Conservation (phyloP, 441 rosid species). For the Adansonia madagascariensis region DNA sequence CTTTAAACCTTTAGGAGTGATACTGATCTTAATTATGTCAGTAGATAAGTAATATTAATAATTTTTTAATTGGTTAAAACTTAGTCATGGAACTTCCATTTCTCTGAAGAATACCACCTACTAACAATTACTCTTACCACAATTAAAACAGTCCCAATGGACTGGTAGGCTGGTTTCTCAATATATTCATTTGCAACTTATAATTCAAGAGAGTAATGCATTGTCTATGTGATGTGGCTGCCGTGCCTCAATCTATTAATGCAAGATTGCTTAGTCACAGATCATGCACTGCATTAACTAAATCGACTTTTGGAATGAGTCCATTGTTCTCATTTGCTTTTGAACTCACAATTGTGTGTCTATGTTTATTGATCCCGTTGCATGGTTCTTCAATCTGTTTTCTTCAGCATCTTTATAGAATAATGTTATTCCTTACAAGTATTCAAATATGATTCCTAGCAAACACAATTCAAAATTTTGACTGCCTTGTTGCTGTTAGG, state of each 20-base stretch:
- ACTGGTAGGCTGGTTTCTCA: neutral
- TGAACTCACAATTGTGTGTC: neutral
- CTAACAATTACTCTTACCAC: neutral
- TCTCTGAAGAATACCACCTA: neutral
- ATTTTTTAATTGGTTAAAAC: neutral
- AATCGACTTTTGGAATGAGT: neutral
- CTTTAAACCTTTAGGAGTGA: neutral
- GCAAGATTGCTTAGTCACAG: neutral
- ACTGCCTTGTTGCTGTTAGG: neutral
- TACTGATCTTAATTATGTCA: neutral
- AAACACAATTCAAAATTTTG: neutral
- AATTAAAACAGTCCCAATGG: neutral
- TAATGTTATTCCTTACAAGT: neutral
- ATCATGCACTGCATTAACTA: neutral
- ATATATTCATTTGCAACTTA: neutral
- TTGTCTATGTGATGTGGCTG: neutral
- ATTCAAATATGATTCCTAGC: neutral
- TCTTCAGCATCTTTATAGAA: neutral
- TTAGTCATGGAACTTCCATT: neutral
- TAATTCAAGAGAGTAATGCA: neutral
- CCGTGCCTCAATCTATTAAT: neutral
- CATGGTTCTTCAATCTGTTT: neutral
- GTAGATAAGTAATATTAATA: neutral
- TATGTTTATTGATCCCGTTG: neutral
- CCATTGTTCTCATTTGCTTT: neutral